These are phyloP conservation scores for Mikania micrantha DNA, from an alignment of 129 eudicot species.

Conservation along the genomic window DNA sequence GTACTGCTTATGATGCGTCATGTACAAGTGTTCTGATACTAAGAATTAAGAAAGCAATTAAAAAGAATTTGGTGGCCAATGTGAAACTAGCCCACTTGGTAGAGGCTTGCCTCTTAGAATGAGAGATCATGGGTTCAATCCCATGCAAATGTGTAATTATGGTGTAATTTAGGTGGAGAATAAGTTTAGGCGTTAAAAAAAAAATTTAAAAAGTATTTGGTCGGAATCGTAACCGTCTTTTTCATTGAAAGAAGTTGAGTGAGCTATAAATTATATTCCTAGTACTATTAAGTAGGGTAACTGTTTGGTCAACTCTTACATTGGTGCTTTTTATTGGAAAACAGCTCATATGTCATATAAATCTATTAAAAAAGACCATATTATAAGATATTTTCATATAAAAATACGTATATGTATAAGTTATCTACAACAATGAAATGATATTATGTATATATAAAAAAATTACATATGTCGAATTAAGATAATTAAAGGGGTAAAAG, in stretches of 20 bases:
- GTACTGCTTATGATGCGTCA: conserved; percentile 1
- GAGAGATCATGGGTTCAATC: too few relatives aligned
- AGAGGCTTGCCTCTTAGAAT: too few relatives aligned
- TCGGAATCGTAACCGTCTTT: conserved; percentile 21
- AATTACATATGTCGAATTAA: too few relatives aligned
- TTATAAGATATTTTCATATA: not conserved
- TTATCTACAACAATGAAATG: too few relatives aligned
- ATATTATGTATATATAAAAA: too few relatives aligned
- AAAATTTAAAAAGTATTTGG: conserved; percentile 5
- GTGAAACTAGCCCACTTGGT: too few relatives aligned
- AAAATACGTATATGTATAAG: too few relatives aligned
- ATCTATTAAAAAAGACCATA: not conserved
- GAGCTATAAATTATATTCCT: conserved; percentile 17
- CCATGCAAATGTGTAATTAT: too few relatives aligned
- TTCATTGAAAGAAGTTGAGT: conserved; percentile 2
- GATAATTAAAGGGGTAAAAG: too few relatives aligned
- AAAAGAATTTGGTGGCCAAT: conserved; percentile 14
- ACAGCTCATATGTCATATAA: not conserved
- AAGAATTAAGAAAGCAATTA: not conserved
- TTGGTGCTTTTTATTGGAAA: conserved; percentile 11
- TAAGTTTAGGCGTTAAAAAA: too few relatives aligned
- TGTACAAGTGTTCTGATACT: not conserved
- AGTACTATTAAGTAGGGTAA: conserved; percentile 10
- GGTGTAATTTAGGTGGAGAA: too few relatives aligned
- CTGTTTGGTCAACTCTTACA: conserved; percentile 5